These are phyloP conservation scores for Lachancea mirantina DNA, from an alignment of 805 yeast genomes.

Conservation along the genomic window DNA sequence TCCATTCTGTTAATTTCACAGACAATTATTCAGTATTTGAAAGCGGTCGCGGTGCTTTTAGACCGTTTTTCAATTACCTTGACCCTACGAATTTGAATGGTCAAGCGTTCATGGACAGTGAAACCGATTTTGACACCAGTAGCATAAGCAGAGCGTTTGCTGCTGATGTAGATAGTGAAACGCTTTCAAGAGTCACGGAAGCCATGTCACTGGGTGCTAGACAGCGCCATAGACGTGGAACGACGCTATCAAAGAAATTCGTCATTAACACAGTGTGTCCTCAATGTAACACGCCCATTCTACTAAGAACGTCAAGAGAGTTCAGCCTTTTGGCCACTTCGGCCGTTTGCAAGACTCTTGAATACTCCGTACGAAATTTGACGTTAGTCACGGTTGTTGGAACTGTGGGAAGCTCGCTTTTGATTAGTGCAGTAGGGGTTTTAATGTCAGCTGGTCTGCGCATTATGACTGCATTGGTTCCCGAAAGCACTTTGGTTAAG, in stretches of 20 bases:
- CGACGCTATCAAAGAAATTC: slow-evolving; percentile 3
- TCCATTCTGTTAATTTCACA: slow-evolving; percentile 6
- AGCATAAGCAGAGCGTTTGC: slow-evolving; percentile 5
- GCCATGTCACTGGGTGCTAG: slow-evolving; percentile 9
- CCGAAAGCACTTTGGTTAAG: slow-evolving; percentile 8
- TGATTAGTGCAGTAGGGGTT: slow-evolving; percentile 5
- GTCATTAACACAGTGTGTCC: slow-evolving; percentile 26
- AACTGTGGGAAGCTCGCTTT: slow-evolving; percentile 4
- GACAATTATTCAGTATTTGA: slow-evolving; percentile 6
- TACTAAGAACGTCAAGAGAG: slow-evolving; percentile 10
- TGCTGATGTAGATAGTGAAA: slow-evolving; percentile 2
- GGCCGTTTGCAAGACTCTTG: slow-evolving; percentile 7
- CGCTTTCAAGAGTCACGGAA: slow-evolving; percentile 1
- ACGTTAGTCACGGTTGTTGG: slow-evolving; percentile 6
- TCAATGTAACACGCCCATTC: slow-evolving; percentile 25
- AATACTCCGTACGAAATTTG: slow-evolving; percentile 4
- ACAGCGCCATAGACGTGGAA: slow-evolving; percentile 1
- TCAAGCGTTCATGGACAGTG: background rate
- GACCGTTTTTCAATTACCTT: slow-evolving; percentile 4
- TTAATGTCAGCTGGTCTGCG: slow-evolving; percentile 7
- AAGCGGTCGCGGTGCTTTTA: background rate
- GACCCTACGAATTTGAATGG: no score
- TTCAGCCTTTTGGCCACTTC: slow-evolving; percentile 12
- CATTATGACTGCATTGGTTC: slow-evolving; percentile 7
- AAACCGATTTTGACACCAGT: slow-evolving; percentile 4